Evolutionary conservation across 106 monocot genomes (phyloP).

Genomic region (Gastrodia elata): DNA sequence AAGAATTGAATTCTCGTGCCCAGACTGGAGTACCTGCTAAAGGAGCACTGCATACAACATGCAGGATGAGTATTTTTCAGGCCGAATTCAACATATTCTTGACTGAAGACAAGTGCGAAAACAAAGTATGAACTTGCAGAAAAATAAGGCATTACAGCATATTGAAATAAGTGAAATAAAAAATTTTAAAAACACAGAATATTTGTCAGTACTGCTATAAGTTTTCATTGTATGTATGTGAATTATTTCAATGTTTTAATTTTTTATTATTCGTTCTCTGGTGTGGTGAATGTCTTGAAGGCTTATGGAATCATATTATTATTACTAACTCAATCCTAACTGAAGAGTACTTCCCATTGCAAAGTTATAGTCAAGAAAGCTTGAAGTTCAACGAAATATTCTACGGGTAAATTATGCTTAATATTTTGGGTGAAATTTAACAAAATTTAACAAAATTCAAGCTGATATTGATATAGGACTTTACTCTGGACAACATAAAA

Average conservation of each 20-base stretch:
- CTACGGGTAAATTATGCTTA: neutral
- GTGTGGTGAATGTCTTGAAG: neutral
- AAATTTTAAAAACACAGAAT: neutral
- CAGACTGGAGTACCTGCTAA: conserved; percentile 87
- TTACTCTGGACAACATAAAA: neutral
- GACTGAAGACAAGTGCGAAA: conserved; percentile 1
- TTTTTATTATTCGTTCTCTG: neutral
- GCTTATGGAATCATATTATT: neutral
- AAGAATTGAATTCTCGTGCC: conserved; percentile 83
- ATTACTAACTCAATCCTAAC: neutral
- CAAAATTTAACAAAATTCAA: neutral
- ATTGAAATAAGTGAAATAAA: neutral
- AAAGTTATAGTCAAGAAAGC: neutral
- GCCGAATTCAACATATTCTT: neutral
- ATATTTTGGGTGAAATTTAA: neutral
- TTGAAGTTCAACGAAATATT: neutral
- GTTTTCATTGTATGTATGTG: neutral
- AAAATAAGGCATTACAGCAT: neutral
- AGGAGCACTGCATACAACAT: conserved; percentile 54
- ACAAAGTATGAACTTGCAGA: neutral
- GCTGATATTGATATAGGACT: neutral
- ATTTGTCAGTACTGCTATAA: neutral
- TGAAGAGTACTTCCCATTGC: neutral
- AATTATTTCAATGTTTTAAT: neutral
- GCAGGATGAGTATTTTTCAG: neutral